Conservation (phyloP, 2,329 filamentous ascomycete genomes). For the Neurospora sp. region DNA sequence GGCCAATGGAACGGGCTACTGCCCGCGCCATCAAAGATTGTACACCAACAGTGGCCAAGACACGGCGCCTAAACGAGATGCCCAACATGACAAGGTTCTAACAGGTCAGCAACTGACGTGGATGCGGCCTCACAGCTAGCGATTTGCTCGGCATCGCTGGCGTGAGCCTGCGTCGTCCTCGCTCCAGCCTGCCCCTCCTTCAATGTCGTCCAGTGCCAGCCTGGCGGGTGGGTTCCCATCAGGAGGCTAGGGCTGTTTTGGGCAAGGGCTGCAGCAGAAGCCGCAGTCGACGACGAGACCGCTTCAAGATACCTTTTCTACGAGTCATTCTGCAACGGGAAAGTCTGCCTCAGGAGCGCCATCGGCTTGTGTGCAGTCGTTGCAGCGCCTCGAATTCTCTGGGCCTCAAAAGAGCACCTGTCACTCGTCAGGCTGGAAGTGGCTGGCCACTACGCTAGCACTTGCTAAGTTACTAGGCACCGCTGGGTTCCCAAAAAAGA, state of each 20-base stretch:
- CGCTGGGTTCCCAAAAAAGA: neutral
- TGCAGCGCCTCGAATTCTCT: neutral
- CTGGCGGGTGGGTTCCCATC: neutral
- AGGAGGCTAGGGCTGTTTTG: neutral
- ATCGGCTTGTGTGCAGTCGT: neutral
- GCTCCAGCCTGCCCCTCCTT: no score
- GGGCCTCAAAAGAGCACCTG: neutral
- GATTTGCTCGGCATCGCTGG: neutral
- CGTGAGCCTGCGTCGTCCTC: neutral
- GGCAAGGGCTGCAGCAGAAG: neutral
- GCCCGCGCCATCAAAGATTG: neutral
- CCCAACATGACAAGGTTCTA: neutral
- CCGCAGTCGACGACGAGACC: neutral
- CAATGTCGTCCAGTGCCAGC: neutral
- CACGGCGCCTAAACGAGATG: neutral
- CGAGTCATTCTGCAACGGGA: neutral
- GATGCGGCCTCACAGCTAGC: neutral
- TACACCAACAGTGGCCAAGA: neutral
- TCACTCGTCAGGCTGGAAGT: neutral
- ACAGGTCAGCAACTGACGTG: neutral
- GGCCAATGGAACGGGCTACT: neutral
- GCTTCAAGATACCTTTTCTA: neutral
- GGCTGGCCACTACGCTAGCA: neutral
- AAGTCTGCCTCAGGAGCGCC: neutral
- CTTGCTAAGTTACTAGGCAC: neutral